These are phyloP conservation scores for Papilionanthe hybrid DNA, from an alignment of 116 monocot species.

Conservation along the genomic window DNA sequence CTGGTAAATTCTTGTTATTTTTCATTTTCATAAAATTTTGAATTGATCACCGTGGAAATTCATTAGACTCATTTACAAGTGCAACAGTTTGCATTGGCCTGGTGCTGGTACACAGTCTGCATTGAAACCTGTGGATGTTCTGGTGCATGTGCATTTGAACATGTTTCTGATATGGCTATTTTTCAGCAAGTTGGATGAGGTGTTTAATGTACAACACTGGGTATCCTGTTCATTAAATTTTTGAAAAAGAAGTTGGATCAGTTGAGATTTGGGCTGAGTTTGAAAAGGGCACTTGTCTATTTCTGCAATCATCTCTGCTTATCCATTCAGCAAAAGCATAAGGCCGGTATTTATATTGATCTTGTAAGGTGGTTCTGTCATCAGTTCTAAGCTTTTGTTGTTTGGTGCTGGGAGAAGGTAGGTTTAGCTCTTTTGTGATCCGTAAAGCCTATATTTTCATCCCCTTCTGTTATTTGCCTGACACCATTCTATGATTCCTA, in stretches of 20 bases:
- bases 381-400: background rate
- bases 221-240: background rate
- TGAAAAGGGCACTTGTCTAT: background rate
- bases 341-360: background rate
- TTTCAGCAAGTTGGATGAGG: background rate
- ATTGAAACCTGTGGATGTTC: background rate
- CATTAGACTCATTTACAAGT: background rate
- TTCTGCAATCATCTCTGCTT: background rate
- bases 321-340: background rate
- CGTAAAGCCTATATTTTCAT: background rate
- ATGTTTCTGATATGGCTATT: background rate
- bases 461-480: too few species aligned
- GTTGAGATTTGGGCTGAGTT: background rate
- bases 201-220: background rate
- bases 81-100: background rate
- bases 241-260: background rate
- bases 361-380: background rate
- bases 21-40: background rate
- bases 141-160: conserved; percentile 3
- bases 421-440: background rate
- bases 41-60: background rate
- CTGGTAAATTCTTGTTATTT: background rate
- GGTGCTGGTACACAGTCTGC: background rate
- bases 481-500: too few species aligned
- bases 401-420: background rate